phyloP scores from a whole-genome alignment of 192 early-diverging fungal species.

The Martensiomyces pterosporus region DNA sequence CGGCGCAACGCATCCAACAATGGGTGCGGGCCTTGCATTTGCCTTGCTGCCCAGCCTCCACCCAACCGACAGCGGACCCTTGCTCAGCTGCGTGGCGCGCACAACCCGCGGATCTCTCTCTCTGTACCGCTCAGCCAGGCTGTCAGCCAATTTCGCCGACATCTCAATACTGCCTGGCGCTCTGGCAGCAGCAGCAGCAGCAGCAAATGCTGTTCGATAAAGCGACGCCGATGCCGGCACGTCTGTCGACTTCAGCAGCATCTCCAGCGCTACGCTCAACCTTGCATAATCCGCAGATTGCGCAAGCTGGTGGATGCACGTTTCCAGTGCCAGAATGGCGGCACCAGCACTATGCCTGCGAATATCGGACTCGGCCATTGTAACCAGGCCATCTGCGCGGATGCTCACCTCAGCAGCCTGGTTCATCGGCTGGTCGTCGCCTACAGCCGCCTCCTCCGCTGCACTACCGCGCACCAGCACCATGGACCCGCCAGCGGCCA shows the following conservation, averaged over 20 bases:
- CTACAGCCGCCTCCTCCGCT: too few relatives aligned
- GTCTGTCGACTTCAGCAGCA: background rate
- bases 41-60: conserved; percentile 12
- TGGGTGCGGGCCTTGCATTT: background rate
- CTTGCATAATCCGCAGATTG: background rate
- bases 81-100: background rate
- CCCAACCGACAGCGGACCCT: background rate
- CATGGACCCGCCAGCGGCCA: conserved; percentile 9
- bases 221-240: background rate
- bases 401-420: too few relatives aligned
- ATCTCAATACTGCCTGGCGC: too few relatives aligned
- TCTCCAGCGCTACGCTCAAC: conserved; percentile 2
- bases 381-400: conserved; percentile 1
- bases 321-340: background rate
- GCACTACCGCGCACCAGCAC: conserved; percentile 3
- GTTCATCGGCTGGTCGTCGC: background rate
- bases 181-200: background rate
- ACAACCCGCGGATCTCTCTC: background rate
- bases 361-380: conserved; percentile 5
- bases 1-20: conserved; percentile 12
- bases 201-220: background rate
- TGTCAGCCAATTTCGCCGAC: too few relatives aligned
- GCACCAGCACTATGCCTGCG: conserved; percentile 1
- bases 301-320: background rate
- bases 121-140: background rate